Evolutionary conservation across 1,139 yeast genomes (phyloP).

Genomic region (Diutina sp.): DNA sequence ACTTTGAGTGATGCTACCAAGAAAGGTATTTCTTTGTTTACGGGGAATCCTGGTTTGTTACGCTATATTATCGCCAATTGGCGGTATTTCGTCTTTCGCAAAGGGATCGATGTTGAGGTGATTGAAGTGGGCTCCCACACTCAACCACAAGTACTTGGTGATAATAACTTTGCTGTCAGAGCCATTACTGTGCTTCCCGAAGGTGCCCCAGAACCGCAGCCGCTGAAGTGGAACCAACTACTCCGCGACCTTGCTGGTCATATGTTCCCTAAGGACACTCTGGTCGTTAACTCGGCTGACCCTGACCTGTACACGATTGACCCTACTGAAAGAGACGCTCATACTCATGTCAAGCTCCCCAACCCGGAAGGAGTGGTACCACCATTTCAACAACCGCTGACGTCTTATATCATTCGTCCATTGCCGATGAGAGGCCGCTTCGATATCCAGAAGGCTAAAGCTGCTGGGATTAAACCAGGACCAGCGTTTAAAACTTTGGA

Average conservation of each 20-base stretch:
- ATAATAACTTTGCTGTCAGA: constrained; percentile 37
- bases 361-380: constrained; percentile 10
- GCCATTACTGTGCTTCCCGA: constrained; percentile 29
- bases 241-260: constrained; percentile 22
- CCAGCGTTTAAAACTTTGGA: constrained; percentile 11
- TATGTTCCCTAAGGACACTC: constrained; percentile 39
- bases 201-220: neutral
- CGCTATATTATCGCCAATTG: constrained; percentile 60
- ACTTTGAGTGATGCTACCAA: constrained; percentile 79
- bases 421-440: constrained; percentile 72
- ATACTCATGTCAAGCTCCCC: constrained; percentile 28
- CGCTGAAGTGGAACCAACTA: neutral
- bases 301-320: constrained; percentile 29
- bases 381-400: constrained; percentile 15
- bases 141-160: constrained; percentile 27
- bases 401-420: constrained; percentile 52
- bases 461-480: constrained; percentile 62
- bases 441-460: constrained; percentile 48
- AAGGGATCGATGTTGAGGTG: constrained; percentile 50
- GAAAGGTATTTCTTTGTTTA: constrained; percentile 26
- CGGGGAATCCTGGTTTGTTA: constrained; percentile 25
- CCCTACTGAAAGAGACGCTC: constrained; percentile 27
- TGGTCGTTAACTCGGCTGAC: constrained; percentile 21
- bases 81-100: constrained; percentile 82
- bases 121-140: constrained; percentile 14